A percentile compares a stretch with the other conserved stretches of the same genome.
Evolutionary conservation across 192 early-diverging fungal genomes (phyloP).

Genomic region (Coemansia sp.): DNA sequence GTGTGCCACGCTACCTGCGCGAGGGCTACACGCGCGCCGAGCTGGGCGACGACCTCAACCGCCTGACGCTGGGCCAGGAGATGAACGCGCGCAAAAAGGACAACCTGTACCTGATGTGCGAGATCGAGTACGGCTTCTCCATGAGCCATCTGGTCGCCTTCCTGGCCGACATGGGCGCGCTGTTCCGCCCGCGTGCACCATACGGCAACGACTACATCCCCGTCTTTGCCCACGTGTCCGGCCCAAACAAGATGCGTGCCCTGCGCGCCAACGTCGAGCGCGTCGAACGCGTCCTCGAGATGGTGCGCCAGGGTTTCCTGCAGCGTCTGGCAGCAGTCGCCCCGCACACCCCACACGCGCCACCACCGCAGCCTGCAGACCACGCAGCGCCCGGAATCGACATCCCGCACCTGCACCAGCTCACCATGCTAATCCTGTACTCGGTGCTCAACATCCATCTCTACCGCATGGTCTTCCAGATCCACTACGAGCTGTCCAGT

Average conservation of each 20-base stretch:
- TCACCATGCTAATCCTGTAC: slow-evolving; percentile 52
- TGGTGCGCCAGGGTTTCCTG: slow-evolving; percentile 38
- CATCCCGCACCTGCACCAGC: slow-evolving; percentile 47
- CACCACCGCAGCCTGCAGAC: background rate
- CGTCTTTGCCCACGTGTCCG: slow-evolving; percentile 29
- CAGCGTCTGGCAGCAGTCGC: slow-evolving; percentile 20
- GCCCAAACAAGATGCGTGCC: slow-evolving; percentile 27
- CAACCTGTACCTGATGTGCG: slow-evolving; percentile 48
- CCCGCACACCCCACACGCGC: background rate
- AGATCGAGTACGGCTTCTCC: slow-evolving; percentile 55
- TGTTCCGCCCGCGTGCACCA: slow-evolving; percentile 49
- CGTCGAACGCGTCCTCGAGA: slow-evolving; percentile 42
- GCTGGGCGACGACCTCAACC: slow-evolving; percentile 18
- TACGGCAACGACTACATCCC: slow-evolving; percentile 53
- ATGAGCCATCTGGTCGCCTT: slow-evolving; percentile 56
- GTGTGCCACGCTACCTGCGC: slow-evolving; percentile 40
- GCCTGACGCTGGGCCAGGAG: slow-evolving; percentile 30
- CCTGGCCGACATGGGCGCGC: slow-evolving; percentile 46
- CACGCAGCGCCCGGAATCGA: slow-evolving; percentile 37
- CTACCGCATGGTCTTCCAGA: slow-evolving; percentile 55
- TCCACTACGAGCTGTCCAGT: slow-evolving; percentile 50
- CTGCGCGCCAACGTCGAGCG: slow-evolving; percentile 47
- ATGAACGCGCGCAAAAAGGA: slow-evolving; percentile 36
- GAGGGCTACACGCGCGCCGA: slow-evolving; percentile 28
- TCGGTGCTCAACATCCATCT: slow-evolving; percentile 50